phyloP scores from a whole-genome alignment of 495 filamentous ascomycete species.

The Beverwykella pulmonaria region DNA sequence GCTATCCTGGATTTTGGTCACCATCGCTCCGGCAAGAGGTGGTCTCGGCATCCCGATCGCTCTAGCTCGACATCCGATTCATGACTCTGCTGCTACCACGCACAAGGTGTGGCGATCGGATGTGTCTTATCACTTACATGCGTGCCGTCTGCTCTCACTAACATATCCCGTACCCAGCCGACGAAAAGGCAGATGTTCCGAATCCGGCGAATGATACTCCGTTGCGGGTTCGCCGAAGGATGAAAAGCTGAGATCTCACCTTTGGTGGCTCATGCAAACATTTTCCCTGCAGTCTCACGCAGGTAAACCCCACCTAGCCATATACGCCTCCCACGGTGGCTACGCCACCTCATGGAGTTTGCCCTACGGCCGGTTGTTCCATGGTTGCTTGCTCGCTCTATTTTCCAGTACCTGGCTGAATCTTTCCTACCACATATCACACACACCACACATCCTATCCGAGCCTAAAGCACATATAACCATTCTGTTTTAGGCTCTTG shows the following conservation, averaged over 20 bases:
- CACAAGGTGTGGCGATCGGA: not conserved
- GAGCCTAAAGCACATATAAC: not conserved
- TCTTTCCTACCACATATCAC: too few species aligned
- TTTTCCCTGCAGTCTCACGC: constrained; percentile 6
- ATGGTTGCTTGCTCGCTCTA: not conserved
- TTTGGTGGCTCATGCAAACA: not conserved
- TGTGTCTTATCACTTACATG: not conserved
- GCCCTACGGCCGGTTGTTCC: not conserved
- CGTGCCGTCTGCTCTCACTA: not conserved
- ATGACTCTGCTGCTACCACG: too few species aligned
- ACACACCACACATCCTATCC: not conserved
- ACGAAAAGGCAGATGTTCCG: not conserved
- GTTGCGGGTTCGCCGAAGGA: not conserved
- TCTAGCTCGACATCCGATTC: not conserved
- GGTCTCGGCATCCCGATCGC: not conserved
- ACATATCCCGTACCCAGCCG: not conserved
- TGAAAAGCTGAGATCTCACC: not conserved
- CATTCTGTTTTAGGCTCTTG: too few species aligned
- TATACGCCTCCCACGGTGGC: not conserved
- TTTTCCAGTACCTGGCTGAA: too few species aligned
- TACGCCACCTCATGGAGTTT: not conserved
- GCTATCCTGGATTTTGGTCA: not conserved
- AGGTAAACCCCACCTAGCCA: not conserved
- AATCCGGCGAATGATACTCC: not conserved
- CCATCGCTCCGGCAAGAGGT: not conserved